These are phyloP conservation scores for Rhizopogon salebrosus DNA, from an alignment of 768 basidiomycete species.

Conservation along the genomic window DNA sequence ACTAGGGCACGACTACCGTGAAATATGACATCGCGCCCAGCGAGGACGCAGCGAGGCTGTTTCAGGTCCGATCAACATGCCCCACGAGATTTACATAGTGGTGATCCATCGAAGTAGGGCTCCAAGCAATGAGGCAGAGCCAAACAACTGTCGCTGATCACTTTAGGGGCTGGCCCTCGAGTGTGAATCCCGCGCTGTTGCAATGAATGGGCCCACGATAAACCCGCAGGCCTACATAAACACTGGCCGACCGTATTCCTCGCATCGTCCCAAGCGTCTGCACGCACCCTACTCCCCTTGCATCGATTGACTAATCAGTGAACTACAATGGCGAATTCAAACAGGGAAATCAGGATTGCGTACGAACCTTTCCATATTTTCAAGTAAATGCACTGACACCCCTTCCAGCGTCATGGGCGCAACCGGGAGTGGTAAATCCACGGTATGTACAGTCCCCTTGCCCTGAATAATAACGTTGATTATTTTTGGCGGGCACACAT, in stretches of 20 bases:
- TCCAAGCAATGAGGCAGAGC: background rate
- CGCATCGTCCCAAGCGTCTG: background rate
- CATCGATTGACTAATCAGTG: background rate
- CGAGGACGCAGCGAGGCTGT: background rate
- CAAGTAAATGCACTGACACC: background rate
- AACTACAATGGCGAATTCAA: constrained; percentile 19
- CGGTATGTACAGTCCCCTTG: constrained; percentile 12
- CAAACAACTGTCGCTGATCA: background rate
- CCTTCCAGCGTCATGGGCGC: constrained; percentile 26
- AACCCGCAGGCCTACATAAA: constrained; percentile 3
- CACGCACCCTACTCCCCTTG: background rate
- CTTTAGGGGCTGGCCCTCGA: background rate
- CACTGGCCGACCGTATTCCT: background rate
- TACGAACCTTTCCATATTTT: constrained; percentile 10
- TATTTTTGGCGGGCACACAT: background rate
- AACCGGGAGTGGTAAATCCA: constrained; percentile 34
- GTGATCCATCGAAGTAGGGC: background rate
- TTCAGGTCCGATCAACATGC: background rate
- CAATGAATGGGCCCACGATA: background rate
- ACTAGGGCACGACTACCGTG: too few species aligned
- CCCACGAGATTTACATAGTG: background rate
- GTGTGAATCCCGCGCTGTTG: constrained; percentile 5
- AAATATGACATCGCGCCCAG: background rate
- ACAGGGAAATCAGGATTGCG: constrained; percentile 29
- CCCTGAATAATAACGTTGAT: background rate